Conservation (phyloP, 345 rosid species). For the Aegle marmelos region DNA sequence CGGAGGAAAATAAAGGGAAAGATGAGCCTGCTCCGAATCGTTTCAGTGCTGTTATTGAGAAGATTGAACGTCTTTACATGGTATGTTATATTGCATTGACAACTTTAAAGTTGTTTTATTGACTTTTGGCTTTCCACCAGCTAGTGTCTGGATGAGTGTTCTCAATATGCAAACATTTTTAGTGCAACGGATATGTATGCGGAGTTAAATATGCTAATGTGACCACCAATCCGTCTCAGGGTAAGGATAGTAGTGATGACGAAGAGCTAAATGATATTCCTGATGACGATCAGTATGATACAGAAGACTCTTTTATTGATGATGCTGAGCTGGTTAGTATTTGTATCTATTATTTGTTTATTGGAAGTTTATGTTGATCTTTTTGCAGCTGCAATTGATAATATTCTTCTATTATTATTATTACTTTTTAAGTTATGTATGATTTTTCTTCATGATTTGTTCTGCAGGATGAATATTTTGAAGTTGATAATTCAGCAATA, state of each 20-base stretch:
- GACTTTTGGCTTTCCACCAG: not conserved
- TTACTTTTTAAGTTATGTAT: not conserved
- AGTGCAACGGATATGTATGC: not conserved
- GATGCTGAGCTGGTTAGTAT: conserved; percentile 85
- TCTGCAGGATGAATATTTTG: conserved; percentile 94
- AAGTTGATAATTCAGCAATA: conserved; percentile 86
- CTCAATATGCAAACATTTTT: not conserved
- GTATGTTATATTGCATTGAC: conserved; percentile 28
- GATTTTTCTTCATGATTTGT: conserved; percentile 9
- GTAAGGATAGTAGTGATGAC: conserved; percentile 92
- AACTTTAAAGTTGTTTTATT: not conserved
- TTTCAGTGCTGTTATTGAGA: conserved; percentile 85
- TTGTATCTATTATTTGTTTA: conserved; percentile 1
- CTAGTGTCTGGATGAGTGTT: not conserved
- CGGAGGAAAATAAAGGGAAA: conserved; percentile 41
- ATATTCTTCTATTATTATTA: not conserved
- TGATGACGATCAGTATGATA: conserved; percentile 93
- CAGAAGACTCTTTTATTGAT: conserved; percentile 95
- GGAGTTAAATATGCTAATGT: conserved; percentile 17
- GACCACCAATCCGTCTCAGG: conserved; percentile 43
- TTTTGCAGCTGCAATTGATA: not conserved
- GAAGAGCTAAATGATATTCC: conserved; percentile 80
- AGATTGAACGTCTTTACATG: conserved; percentile 95
- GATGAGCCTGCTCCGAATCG: conserved; percentile 70
- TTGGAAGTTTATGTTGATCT: conserved; percentile 1